A percentile compares a stretch with the other conserved stretches of the same genome.
These are phyloP conservation scores for Ustilaginoidea virens DNA, from an alignment of 2,329 filamentous ascomycete species.

Conservation along the genomic window DNA sequence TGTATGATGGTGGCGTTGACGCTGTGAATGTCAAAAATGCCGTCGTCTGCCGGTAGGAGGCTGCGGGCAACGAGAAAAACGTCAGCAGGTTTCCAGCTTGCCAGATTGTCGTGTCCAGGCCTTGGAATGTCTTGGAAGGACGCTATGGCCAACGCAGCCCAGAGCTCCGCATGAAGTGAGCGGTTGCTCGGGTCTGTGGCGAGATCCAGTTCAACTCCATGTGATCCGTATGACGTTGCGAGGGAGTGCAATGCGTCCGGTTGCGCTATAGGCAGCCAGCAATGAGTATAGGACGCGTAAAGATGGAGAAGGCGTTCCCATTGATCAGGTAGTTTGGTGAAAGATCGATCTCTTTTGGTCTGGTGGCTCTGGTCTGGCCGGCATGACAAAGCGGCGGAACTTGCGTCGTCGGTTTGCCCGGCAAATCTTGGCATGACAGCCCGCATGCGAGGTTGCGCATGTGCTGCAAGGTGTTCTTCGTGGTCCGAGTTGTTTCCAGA, in stretches of 20 bases:
- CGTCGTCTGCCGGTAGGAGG: conserved; percentile 33
- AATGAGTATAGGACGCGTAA: conserved; percentile 62
- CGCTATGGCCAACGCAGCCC: conserved; percentile 42
- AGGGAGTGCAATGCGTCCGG: conserved; percentile 42
- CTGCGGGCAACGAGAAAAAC: conserved; percentile 35
- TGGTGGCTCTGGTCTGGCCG: too few species aligned
- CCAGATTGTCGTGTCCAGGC: not conserved
- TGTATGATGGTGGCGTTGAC: conserved; percentile 33
- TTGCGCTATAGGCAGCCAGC: conserved; percentile 61
- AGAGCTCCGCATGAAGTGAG: conserved; percentile 36
- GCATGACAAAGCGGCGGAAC: too few species aligned
- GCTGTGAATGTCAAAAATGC: conserved; percentile 26
- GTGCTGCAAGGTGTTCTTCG: too few species aligned
- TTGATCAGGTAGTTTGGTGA: conserved; percentile 35
- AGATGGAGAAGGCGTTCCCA: conserved; percentile 50
- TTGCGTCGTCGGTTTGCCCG: too few species aligned
- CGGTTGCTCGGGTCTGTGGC: conserved; percentile 17
- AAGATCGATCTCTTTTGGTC: too few species aligned
- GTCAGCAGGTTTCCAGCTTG: conserved; percentile 9
- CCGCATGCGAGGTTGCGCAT: too few species aligned
- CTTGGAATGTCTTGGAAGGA: conserved; percentile 31
- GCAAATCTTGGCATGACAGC: too few species aligned
- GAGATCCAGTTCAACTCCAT: conserved; percentile 15
- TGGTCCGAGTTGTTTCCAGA: not conserved
- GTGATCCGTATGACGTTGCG: conserved; percentile 25